Evolutionary conservation across 1,139 yeast genomes (phyloP).

Genomic region (Hemisphaericaspora lyxosophila): DNA sequence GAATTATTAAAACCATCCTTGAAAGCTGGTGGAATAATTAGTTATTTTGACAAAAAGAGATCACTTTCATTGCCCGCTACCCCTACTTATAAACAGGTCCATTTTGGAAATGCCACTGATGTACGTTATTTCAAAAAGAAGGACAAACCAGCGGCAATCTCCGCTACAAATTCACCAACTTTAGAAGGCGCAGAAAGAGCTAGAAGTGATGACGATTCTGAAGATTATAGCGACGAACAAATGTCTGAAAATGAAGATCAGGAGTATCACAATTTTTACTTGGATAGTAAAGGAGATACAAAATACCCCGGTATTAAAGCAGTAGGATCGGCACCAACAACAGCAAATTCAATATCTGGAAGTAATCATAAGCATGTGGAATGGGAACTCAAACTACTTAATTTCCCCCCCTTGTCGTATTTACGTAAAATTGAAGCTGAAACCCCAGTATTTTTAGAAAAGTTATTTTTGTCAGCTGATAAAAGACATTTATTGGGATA

Average conservation of each 20-base stretch:
- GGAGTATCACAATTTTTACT: slow-evolving; percentile 14
- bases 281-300: slow-evolving; percentile 19
- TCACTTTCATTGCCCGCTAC: slow-evolving; percentile 71
- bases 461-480: slow-evolving; percentile 58
- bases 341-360: background rate
- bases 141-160: slow-evolving; percentile 75
- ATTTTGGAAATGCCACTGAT: slow-evolving; percentile 68
- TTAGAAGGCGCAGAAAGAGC: slow-evolving; percentile 23
- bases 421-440: slow-evolving; percentile 36
- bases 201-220: slow-evolving; percentile 17
- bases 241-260: slow-evolving; percentile 18
- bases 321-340: background rate
- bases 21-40: slow-evolving; percentile 29
- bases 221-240: slow-evolving; percentile 9
- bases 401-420: slow-evolving; percentile 44
- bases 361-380: slow-evolving; percentile 16
- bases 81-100: slow-evolving; percentile 71
- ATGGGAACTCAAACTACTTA: slow-evolving; percentile 54
- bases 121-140: slow-evolving; percentile 69
- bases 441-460: slow-evolving; percentile 61
- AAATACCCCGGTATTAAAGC: slow-evolving; percentile 24
- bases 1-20: slow-evolving; percentile 76
- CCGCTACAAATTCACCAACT: slow-evolving; percentile 62
- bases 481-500: slow-evolving; percentile 64
- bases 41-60: slow-evolving; percentile 39